Evolutionary conservation across 1,284 basidiomycete genomes (phyloP).

Genomic region (Cryptococcus hybrid): DNA sequence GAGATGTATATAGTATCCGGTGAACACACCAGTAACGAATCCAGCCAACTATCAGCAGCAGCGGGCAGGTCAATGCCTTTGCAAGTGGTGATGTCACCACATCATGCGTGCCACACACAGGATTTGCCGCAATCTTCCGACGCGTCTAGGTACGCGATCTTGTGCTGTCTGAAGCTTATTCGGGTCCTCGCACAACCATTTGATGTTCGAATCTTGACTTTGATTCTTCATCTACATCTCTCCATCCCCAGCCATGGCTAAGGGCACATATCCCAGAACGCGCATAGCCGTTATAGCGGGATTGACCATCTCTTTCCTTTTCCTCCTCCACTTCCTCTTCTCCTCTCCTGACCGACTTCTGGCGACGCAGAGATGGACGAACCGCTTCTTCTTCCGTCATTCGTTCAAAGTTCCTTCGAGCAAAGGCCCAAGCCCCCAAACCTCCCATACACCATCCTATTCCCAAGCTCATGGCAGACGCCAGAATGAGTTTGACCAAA

Average conservation of each 20-base stretch:
- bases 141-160: background rate
- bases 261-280: slow-evolving; percentile 26
- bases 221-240: background rate
- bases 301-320: slow-evolving; percentile 23
- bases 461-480: slow-evolving; percentile 73
- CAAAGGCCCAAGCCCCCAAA: slow-evolving; percentile 36
- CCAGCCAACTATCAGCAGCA: no score
- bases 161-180: background rate
- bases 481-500: slow-evolving; percentile 65
- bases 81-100: background rate
- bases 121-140: background rate
- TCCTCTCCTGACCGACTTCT: slow-evolving; percentile 25
- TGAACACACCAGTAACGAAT: no score
- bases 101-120: background rate
- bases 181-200: background rate
- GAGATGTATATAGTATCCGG: no score
- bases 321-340: slow-evolving; percentile 37
- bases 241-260: slow-evolving; percentile 7
- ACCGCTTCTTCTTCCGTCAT: slow-evolving; percentile 45
- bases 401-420: slow-evolving; percentile 46
- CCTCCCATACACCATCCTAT: slow-evolving; percentile 68
- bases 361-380: slow-evolving; percentile 43
- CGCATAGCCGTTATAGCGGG: slow-evolving; percentile 27
- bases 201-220: no score
- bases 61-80: no score